phyloP scores from a whole-genome alignment of 2,329 filamentous ascomycete species.

The Domatiomyces globalis region DNA sequence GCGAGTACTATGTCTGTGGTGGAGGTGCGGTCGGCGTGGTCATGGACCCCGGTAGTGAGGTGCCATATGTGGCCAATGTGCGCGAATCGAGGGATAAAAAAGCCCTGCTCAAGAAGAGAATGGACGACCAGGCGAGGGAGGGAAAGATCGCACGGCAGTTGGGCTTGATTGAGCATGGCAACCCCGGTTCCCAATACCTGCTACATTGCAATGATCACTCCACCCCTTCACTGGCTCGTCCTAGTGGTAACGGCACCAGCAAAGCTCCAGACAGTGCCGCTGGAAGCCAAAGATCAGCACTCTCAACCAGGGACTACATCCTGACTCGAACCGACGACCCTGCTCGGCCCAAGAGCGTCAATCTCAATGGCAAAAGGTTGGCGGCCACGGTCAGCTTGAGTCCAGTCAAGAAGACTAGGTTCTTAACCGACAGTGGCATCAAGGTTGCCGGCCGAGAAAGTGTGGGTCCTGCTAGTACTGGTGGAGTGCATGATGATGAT shows the following conservation, averaged over 20 bases:
- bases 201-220: constrained; percentile 15
- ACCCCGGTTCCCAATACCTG: constrained; percentile 33
- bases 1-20: constrained; percentile 2
- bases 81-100: constrained; percentile 30
- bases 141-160: constrained; percentile 32
- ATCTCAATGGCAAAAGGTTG: constrained; percentile 18
- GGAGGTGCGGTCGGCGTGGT: neutral
- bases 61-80: constrained; percentile 29
- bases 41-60: constrained; percentile 13
- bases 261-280: neutral
- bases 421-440: constrained; percentile 64
- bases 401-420: constrained; percentile 44
- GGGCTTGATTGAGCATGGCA: constrained; percentile 20
- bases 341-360: neutral
- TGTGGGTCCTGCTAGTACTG: constrained; percentile 33
- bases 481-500: constrained; percentile 33
- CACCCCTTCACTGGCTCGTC: constrained; percentile 2
- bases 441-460: constrained; percentile 64
- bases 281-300: constrained; percentile 1
- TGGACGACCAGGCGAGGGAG: constrained; percentile 31
- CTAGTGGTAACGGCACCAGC: neutral
- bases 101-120: constrained; percentile 29
- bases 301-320: constrained; percentile 1
- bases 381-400: constrained; percentile 29
- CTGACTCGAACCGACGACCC: neutral